Conservation (phyloP, 2,329 filamentous ascomycete genomes). For the Coleophoma eucalyptorum region DNA sequence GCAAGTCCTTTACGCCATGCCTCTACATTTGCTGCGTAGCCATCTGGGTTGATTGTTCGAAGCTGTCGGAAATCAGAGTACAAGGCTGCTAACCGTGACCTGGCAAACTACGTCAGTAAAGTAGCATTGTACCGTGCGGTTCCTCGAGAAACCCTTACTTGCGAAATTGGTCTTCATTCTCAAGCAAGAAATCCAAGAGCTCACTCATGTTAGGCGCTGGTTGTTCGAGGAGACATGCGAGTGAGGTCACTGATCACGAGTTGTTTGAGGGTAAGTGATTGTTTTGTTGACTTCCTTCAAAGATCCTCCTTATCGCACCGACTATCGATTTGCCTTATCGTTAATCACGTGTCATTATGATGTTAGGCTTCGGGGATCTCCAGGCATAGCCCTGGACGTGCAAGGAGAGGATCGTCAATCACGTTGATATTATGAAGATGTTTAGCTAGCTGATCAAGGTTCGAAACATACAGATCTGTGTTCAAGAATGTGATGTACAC, state of each 20-base stretch:
- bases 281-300: slow-evolving; percentile 5
- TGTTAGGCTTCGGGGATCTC: too few relatives aligned
- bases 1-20: slow-evolving; percentile 76
- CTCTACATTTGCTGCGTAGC: slow-evolving; percentile 73
- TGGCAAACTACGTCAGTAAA: slow-evolving; percentile 27
- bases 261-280: background rate
- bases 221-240: background rate
- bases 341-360: too few relatives aligned
- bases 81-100: slow-evolving; percentile 75
- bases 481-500: too few relatives aligned
- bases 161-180: slow-evolving; percentile 58
- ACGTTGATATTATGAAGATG: too few relatives aligned
- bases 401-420: too few relatives aligned
- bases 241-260: background rate
- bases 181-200: slow-evolving; percentile 62
- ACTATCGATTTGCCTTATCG: too few relatives aligned
- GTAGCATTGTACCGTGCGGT: background rate
- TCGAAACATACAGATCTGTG: too few relatives aligned
- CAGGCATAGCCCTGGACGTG: too few relatives aligned
- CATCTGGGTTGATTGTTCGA: slow-evolving; percentile 75
- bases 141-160: slow-evolving; percentile 35
- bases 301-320: background rate
- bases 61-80: slow-evolving; percentile 84
- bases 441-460: too few relatives aligned
- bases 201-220: slow-evolving; percentile 51